These are phyloP conservation scores for Biscutella laevigata DNA, from an alignment of 441 rosid genomes.

Conservation along the genomic window DNA sequence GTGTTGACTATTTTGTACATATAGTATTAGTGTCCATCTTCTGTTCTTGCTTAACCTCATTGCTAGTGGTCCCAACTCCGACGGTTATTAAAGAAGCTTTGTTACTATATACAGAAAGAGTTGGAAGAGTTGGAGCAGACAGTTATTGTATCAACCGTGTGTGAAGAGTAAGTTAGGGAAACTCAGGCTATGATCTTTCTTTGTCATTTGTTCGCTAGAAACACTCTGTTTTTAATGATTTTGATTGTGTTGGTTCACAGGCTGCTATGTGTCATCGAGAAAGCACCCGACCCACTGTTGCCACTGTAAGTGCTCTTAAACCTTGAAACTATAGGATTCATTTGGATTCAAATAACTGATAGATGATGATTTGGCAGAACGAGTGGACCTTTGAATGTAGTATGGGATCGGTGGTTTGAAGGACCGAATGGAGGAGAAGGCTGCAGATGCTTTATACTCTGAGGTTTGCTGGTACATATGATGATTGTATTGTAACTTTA, in stretches of 20 bases:
- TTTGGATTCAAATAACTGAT: constrained; percentile 1
- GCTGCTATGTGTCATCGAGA: constrained; percentile 35
- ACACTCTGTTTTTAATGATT: no score
- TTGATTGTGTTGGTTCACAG: constrained; percentile 38
- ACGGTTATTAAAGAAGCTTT: not conserved
- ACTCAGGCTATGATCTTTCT: not conserved
- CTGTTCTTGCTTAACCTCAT: not conserved
- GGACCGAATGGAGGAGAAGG: constrained; percentile 59
- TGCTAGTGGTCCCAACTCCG: not conserved
- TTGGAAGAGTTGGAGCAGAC: constrained; percentile 53
- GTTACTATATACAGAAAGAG: constrained; percentile 43
- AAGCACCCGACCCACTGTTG: constrained; percentile 57
- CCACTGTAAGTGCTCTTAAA: constrained; percentile 41
- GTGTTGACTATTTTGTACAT: not conserved
- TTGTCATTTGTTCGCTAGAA: not conserved
- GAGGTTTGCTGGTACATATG: no score
- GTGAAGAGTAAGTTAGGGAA: constrained; percentile 54
- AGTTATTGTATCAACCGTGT: constrained; percentile 41
- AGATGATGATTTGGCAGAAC: constrained; percentile 41
- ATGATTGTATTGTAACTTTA: no score
- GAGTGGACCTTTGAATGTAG: constrained; percentile 44
- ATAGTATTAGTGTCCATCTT: no score
- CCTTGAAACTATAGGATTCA: not conserved
- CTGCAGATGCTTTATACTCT: constrained; percentile 68
- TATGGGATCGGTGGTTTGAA: constrained; percentile 87